phyloP scores from a whole-genome alignment of 495 filamentous ascomycete genomes.

The Penicillium psychrofluorescens region DNA sequence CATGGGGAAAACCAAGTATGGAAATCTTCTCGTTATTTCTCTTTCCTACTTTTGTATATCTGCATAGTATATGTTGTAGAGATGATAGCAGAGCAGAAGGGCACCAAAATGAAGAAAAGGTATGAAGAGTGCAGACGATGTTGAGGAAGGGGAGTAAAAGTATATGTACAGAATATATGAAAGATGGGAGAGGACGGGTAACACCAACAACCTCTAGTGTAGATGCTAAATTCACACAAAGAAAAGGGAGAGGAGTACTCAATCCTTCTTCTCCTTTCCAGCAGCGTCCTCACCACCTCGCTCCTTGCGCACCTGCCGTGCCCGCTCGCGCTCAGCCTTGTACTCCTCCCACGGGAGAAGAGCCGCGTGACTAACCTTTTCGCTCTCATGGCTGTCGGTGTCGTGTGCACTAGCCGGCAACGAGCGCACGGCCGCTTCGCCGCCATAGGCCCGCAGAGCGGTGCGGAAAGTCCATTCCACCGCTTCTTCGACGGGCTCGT shows the following conservation, averaged over 20 bases:
- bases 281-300: conserved; percentile 8
- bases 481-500: conserved; percentile 84
- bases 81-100: too few relatives aligned
- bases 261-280: conserved; percentile 22
- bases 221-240: too few relatives aligned
- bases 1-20: too few relatives aligned
- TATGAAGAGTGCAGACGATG: too few relatives aligned
- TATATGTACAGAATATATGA: conserved; percentile 3
- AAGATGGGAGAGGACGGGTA: conserved; percentile 2
- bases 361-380: conserved; percentile 5
- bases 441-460: conserved; percentile 62
- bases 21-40: too few relatives aligned
- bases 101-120: too few relatives aligned
- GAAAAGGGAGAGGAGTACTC: too few relatives aligned
- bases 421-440: conserved; percentile 45
- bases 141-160: too few relatives aligned
- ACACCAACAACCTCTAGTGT: too few relatives aligned
- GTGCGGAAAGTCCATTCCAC: conserved; percentile 87
- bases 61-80: too few relatives aligned
- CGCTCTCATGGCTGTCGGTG: conserved; percentile 3
- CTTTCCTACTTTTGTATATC: too few relatives aligned
- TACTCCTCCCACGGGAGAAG: conserved; percentile 34
- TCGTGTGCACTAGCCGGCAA: conserved; percentile 17
- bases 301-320: conserved; percentile 23
- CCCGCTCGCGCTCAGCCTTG: conserved; percentile 24